Evolutionary conservation across 1,139 yeast genomes (phyloP).

Genomic region (Debaryomyces robertsiae): DNA sequence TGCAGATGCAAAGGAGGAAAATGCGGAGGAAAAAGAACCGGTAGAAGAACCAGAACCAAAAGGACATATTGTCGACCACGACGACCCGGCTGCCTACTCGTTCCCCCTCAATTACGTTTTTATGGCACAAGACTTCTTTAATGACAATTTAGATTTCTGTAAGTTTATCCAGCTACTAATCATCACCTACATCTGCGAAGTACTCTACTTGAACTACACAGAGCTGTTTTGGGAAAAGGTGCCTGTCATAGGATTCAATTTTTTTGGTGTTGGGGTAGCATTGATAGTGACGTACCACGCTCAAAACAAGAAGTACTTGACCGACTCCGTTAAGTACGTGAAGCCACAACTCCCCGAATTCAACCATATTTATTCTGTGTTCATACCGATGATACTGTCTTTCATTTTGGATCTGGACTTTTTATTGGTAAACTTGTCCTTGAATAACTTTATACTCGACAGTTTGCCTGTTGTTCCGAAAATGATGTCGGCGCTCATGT

Average conservation of each 20-base stretch:
- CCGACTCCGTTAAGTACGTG: constrained; percentile 15
- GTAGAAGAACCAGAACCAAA: constrained; percentile 14
- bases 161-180: constrained; percentile 39
- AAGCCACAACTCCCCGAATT: constrained; percentile 41
- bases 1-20: constrained; percentile 14
- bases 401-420: constrained; percentile 26
- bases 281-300: constrained; percentile 31
- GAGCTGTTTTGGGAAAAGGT: constrained; percentile 22
- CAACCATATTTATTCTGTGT: constrained; percentile 37
- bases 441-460: constrained; percentile 41
- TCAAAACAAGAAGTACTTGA: constrained; percentile 19
- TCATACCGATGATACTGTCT: constrained; percentile 34
- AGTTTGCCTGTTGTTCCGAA: constrained; percentile 35
- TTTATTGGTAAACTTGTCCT: constrained; percentile 36
- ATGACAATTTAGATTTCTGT: constrained; percentile 33
- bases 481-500: constrained; percentile 32
- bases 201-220: constrained; percentile 29
- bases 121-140: constrained; percentile 42
- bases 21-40: constrained; percentile 6
- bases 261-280: constrained; percentile 36
- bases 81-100: constrained; percentile 23
- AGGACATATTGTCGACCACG: constrained; percentile 13
- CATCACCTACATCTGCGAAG: constrained; percentile 33
- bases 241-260: constrained; percentile 37
- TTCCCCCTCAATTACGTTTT: constrained; percentile 36